These are phyloP conservation scores for Patellaria atrata DNA, from an alignment of 495 filamentous ascomycete genomes.

Conservation along the genomic window DNA sequence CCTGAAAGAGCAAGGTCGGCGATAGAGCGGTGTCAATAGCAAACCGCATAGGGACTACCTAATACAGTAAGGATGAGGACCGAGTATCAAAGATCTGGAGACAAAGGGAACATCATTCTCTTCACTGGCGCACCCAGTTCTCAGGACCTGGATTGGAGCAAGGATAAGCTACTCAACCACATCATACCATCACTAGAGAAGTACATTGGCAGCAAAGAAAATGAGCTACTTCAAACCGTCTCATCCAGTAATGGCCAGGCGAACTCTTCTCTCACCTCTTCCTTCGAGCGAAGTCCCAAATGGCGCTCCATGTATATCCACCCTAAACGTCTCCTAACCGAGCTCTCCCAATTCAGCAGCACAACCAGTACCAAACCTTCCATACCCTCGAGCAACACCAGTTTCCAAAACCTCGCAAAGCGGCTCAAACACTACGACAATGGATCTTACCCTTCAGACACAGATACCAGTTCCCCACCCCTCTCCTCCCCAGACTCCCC, in stretches of 20 bases:
- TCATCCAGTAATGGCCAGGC: too few species aligned
- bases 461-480: too few species aligned
- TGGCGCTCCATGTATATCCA: too few species aligned
- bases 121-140: not conserved
- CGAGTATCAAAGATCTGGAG: not conserved
- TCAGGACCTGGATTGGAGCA: not conserved
- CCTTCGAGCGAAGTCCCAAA: too few species aligned
- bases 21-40: not conserved
- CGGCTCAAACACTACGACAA: too few species aligned
- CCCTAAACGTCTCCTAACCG: too few species aligned
- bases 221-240: not conserved
- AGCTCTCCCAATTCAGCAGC: not conserved
- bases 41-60: not conserved
- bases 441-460: too few species aligned
- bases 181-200: not conserved
- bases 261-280: too few species aligned
- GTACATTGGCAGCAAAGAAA: not conserved
- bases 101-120: not conserved
- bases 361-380: constrained; percentile 2
- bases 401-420: too few species aligned
- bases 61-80: not conserved
- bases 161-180: not conserved
- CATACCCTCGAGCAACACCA: too few species aligned
- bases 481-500: too few species aligned
- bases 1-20: not conserved